Evolutionary conservation across 2,329 filamentous ascomycete species (phyloP), one percentile per base, ranked within the genome.

Genomic region (Talaromyces atroroseus): DNA sequence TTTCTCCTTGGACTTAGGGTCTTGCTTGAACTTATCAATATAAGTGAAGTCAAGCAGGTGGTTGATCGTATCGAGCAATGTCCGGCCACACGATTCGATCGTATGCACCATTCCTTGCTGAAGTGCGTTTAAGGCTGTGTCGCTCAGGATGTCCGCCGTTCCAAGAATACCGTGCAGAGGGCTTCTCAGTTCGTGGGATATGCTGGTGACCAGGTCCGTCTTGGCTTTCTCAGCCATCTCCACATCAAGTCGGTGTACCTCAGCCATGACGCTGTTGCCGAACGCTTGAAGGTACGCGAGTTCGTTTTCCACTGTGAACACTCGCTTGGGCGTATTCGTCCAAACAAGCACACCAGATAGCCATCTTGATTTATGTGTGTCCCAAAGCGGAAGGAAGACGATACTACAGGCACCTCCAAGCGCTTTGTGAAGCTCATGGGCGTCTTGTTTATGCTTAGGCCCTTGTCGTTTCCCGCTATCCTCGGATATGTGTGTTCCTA

Each of bases 1-100:
- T 14, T 40, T 51, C 34, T 18, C 21, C n/a, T n/a, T n/a, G n/a
- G n/a, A n/a, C n/a, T n/a, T n/a, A n/a, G n/a, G n/a, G n/a, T n/a
- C n/a, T n/a, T n/a, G n/a, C n/a, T n/a, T 53, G 21, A 32, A 54
- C 5, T 65, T 60, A 47, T 67, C 65, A 38, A 70, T 68, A n/a
- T 62, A 63, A 0, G 67, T 59, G 14, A 66, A 64, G 11, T 72
- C 71, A 0, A 73, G 65, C 20, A 74, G 56, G 47, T 72, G 65
- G 40, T 74, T 71, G 45, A 78, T 69, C 0, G 72, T 75, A 48
- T 76, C 74, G 1, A 77, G 61, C 0, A 78, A 61, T 0, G 74
- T 76, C 2, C 69, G 66, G 1, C 71, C 74, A 58, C 74, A 78
- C 8, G 64, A 70, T 32, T 70, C 66, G 18, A 76, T 69, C 0